These are phyloP conservation scores for Phaeotremella skinneri DNA, from an alignment of 768 basidiomycete species.

Conservation along the genomic window DNA sequence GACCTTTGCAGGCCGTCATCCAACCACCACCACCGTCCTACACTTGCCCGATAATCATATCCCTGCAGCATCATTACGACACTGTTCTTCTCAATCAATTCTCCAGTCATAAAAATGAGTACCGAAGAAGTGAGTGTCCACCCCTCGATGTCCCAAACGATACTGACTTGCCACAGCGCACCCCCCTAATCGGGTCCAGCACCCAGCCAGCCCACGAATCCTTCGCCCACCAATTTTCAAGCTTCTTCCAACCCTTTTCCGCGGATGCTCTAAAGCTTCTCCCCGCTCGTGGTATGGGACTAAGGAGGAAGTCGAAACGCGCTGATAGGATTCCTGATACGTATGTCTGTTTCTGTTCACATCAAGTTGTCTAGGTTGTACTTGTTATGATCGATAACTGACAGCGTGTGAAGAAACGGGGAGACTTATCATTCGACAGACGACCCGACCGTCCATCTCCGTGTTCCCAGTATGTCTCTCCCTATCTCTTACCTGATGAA, in stretches of 20 bases:
- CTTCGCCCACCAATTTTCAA: background rate
- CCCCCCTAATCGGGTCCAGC: background rate
- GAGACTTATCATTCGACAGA: constrained; percentile 44
- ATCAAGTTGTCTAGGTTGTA: background rate
- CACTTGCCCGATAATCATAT: too few relatives aligned
- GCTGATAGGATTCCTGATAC: constrained; percentile 50
- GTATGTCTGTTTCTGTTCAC: constrained; percentile 16
- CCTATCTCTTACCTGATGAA: background rate
- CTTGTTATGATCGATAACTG: constrained; percentile 12
- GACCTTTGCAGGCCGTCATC: too few relatives aligned
- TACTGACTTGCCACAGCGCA: background rate
- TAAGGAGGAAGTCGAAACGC: constrained; percentile 44
- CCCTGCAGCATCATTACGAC: too few relatives aligned
- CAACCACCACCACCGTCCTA: too few relatives aligned
- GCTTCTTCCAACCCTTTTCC: constrained; percentile 28
- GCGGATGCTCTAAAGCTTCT: constrained; percentile 36
- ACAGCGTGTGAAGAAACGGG: constrained; percentile 23
- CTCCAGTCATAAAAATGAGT: background rate
- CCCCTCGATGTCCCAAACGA: background rate
- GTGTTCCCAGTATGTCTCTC: constrained; percentile 42
- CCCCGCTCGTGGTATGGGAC: constrained; percentile 27
- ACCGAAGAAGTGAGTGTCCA: background rate
- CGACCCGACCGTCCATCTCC: constrained; percentile 31
- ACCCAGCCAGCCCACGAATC: background rate
- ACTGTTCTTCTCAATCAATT: too few relatives aligned